Conservation (phyloP, 108 stramenopile genomes). For the Discostella pseudostelligera region DNA sequence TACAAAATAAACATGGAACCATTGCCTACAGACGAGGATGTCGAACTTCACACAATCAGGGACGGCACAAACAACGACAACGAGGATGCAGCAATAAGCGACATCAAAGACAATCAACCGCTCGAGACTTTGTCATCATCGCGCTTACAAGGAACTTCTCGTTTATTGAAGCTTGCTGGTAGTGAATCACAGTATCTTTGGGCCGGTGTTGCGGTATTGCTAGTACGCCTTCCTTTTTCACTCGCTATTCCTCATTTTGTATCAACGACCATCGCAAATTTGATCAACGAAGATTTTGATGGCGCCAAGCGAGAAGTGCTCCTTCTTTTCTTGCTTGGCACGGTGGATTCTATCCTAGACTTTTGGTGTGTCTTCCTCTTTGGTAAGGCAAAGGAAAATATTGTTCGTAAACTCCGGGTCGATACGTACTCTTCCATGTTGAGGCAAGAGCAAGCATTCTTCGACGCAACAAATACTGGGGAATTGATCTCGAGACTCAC, state of each 20-base stretch:
- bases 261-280: slow-evolving; percentile 69
- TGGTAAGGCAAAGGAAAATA: slow-evolving; percentile 82
- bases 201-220: slow-evolving; percentile 75
- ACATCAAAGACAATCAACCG: neutral
- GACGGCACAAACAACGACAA: neutral
- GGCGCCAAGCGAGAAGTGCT: slow-evolving; percentile 71
- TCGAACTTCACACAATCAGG: neutral
- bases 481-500: slow-evolving; percentile 81
- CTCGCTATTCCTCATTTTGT: slow-evolving; percentile 88
- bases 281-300: slow-evolving; percentile 58
- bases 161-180: slow-evolving; percentile 74
- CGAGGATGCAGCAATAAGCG: slow-evolving; percentile 5
- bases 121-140: slow-evolving; percentile 38
- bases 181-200: slow-evolving; percentile 76
- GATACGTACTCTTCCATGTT: slow-evolving; percentile 72
- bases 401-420: slow-evolving; percentile 73
- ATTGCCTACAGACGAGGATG: slow-evolving; percentile 14
- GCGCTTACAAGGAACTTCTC: slow-evolving; percentile 68
- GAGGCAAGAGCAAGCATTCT: slow-evolving; percentile 80
- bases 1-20: slow-evolving; percentile 4
- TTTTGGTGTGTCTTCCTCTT: slow-evolving; percentile 92
- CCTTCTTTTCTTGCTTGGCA: slow-evolving; percentile 76
- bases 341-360: slow-evolving; percentile 75
- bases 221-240: slow-evolving; percentile 85
- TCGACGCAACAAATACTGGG: slow-evolving; percentile 72